Conservation (phyloP, 2,329 filamentous ascomycete genomes). For the Lojkania enalia region DNA sequence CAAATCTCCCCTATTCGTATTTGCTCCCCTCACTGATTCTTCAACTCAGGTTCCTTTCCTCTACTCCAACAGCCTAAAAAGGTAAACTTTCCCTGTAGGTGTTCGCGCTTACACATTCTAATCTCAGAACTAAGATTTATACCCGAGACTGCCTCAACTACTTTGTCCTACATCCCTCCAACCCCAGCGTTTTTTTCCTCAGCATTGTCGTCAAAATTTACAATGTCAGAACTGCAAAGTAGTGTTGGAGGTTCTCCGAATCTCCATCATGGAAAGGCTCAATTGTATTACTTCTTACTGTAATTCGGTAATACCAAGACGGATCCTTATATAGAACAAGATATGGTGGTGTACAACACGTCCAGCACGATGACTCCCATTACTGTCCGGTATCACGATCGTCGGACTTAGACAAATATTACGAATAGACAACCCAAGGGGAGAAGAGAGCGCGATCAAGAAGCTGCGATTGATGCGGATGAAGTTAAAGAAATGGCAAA, state of each 20-base stretch:
- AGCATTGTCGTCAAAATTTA: no score
- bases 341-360: not conserved
- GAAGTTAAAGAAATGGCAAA: not conserved
- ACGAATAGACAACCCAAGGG: not conserved
- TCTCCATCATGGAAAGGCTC: not conserved
- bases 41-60: not conserved
- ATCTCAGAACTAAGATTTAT: not conserved
- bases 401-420: not conserved
- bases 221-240: no score
- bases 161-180: not conserved
- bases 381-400: not conserved
- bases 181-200: no score
- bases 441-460: not conserved
- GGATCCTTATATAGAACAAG: not conserved
- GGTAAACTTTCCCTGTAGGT: not conserved
- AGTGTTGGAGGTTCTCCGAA: not conserved
- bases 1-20: no score
- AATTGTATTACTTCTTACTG: not conserved
- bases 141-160: not conserved
- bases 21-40: no score
- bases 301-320: not conserved
- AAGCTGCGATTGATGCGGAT: not conserved
- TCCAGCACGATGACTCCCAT: not conserved
- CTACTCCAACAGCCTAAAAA: not conserved
- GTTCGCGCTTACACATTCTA: not conserved